Evolutionary conservation across 148 eudicot genomes (phyloP), one percentile per base, ranked within the genome.

Genomic region (Agrostemma githago): DNA sequence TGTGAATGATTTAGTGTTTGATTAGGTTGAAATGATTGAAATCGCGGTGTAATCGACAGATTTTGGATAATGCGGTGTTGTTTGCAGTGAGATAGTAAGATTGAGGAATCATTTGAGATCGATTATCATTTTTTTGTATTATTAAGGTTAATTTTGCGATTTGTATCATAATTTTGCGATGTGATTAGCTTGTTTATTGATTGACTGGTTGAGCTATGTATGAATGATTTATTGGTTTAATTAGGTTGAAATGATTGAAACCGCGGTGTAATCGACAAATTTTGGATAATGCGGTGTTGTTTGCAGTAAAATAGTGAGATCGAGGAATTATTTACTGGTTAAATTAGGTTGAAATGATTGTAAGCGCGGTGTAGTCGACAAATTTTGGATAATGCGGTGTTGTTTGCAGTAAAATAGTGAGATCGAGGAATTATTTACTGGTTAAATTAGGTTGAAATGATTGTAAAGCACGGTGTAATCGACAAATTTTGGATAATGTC

Each of bases 181-280:
- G 9, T 65, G 20, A 65, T 65, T 65, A 65, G 46, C 46, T 65
- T 65, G 68, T 65, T 65, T 2, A 65, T 62, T 21, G 65, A 62
- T 6, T 56, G 59, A n/a, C n/a, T n/a, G n/a, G n/a, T 61, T 61
- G 54, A 61, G 65, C 9, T 61, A 21, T 9, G 16, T 61, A 8
- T 62, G 41, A 26, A 19, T 62, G 14, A n/a, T n/a, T n/a, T n/a
- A n/a, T n/a, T n/a, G n/a, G n/a, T n/a, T n/a, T n/a, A n/a, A n/a
- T n/a, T n/a, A n/a, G n/a, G n/a, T n/a, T n/a, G n/a, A n/a, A n/a
- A n/a, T n/a, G n/a, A n/a, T n/a, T n/a, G n/a, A n/a, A n/a, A n/a
- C n/a, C n/a, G n/a, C n/a, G n/a, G n/a, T n/a, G n/a, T n/a, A n/a
- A n/a, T n/a, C n/a, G n/a, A n/a, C n/a, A n/a, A n/a, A n/a, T n/a